A percentile compares a stretch with the other conserved stretches of the same genome.
phyloP scores from a whole-genome alignment of 768 basidiomycete species.

The Lentinula edodes region DNA sequence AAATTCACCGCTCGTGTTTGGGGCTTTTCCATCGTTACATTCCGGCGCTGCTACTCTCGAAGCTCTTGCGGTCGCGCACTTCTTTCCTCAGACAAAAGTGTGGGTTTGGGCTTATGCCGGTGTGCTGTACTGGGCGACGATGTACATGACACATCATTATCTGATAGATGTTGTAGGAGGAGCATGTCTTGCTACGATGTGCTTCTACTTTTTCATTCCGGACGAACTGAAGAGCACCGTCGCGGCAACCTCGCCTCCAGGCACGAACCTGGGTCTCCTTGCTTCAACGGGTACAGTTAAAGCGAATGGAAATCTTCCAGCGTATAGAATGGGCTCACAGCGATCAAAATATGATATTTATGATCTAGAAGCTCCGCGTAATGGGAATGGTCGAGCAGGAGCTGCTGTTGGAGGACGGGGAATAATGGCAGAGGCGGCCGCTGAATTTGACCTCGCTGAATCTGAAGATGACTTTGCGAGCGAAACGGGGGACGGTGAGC shows the following conservation, averaged over 20 bases:
- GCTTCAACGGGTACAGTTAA: neutral
- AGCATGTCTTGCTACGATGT: slow-evolving; percentile 80
- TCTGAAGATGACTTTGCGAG: slow-evolving; percentile 59
- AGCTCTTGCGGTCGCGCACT: slow-evolving; percentile 90
- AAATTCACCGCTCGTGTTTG: slow-evolving; percentile 89
- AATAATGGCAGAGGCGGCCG: slow-evolving; percentile 34
- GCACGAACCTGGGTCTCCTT: slow-evolving; percentile 13
- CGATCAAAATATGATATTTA: slow-evolving; percentile 72
- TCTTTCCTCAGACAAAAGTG: slow-evolving; percentile 72
- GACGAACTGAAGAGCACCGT: slow-evolving; percentile 61
- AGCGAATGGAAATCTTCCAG: slow-evolving; percentile 4
- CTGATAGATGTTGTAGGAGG: slow-evolving; percentile 97
- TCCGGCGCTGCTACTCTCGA: slow-evolving; percentile 87
- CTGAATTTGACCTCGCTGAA: slow-evolving; percentile 58
- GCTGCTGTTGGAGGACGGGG: slow-evolving; percentile 22
- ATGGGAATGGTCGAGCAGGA: slow-evolving; percentile 10
- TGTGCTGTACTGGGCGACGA: slow-evolving; percentile 94
- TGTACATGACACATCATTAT: slow-evolving; percentile 99
- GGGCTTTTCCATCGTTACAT: slow-evolving; percentile 94
- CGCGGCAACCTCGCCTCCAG: slow-evolving; percentile 47
- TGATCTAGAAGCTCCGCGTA: slow-evolving; percentile 59
- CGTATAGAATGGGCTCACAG: slow-evolving; percentile 15
- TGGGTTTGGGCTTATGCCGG: slow-evolving; percentile 81
- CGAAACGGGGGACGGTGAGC: slow-evolving; percentile 52
- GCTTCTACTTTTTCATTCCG: slow-evolving; percentile 87